Conservation (phyloP, 768 basidiomycete genomes). For the Kwoniella bestiolae region DNA sequence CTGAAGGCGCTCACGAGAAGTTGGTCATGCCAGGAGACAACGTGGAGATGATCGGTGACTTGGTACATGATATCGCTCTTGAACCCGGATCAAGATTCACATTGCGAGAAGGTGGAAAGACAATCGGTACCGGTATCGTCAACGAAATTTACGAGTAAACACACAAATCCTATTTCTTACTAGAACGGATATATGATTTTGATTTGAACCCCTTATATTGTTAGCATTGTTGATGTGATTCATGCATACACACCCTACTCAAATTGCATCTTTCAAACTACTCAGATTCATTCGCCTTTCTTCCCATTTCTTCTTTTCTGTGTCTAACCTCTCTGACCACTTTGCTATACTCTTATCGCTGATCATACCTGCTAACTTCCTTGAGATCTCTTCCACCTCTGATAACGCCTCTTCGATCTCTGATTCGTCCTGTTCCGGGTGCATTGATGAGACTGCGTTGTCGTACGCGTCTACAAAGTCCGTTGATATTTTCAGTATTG, state of each 20-base stretch:
- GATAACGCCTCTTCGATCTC: slow-evolving; percentile 34
- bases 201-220: not conserved
- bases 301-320: slow-evolving; percentile 35
- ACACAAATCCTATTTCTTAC: not conserved
- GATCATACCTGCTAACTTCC: slow-evolving; percentile 9
- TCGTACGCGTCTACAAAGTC: slow-evolving; percentile 39
- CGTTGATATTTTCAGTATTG: slow-evolving; percentile 23
- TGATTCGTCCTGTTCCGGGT: slow-evolving; percentile 40
- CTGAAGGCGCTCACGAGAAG: slow-evolving; percentile 77
- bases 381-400: slow-evolving; percentile 22
- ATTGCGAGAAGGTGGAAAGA: slow-evolving; percentile 91
- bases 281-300: slow-evolving; percentile 24
- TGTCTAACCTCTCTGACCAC: slow-evolving; percentile 33
- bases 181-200: not conserved
- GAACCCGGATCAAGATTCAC: slow-evolving; percentile 92
- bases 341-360: slow-evolving; percentile 22
- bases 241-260: slow-evolving; percentile 30
- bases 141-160: slow-evolving; percentile 70
- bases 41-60: slow-evolving; percentile 83
- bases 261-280: slow-evolving; percentile 13
- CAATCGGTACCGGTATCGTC: slow-evolving; percentile 92
- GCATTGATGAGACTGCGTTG: slow-evolving; percentile 37
- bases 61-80: slow-evolving; percentile 82
- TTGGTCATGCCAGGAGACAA: slow-evolving; percentile 99
- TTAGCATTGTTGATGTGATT: slow-evolving; percentile 8